phyloP scores from a whole-genome alignment of 2,329 filamentous ascomycete species.

The Falciphora oryzae region DNA sequence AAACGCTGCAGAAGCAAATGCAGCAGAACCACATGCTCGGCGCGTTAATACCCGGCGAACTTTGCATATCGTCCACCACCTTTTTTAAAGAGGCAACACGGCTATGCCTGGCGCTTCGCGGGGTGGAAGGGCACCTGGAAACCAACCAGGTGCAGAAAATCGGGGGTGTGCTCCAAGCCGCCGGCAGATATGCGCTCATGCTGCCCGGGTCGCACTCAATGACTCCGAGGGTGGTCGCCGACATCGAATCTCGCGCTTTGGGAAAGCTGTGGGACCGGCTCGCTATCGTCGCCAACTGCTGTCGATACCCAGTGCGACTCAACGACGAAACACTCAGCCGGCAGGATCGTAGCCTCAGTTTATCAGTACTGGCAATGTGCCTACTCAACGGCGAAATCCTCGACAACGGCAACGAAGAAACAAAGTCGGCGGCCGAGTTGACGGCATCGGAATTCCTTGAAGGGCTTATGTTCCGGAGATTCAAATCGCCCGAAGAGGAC shows the following conservation, averaged over 20 bases:
- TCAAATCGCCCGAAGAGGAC: slow-evolving; percentile 14
- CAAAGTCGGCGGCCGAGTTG: background rate
- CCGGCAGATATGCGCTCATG: slow-evolving; percentile 23
- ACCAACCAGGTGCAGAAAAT: background rate
- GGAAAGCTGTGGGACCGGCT: slow-evolving; percentile 15
- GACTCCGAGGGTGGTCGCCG: slow-evolving; percentile 20
- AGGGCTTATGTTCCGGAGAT: slow-evolving; percentile 17
- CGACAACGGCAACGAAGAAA: slow-evolving; percentile 19
- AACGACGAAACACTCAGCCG: slow-evolving; percentile 16
- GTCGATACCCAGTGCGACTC: slow-evolving; percentile 23
- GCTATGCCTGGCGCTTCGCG: background rate
- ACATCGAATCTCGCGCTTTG: slow-evolving; percentile 19
- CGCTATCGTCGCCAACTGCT: slow-evolving; percentile 24
- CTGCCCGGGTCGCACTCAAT: slow-evolving; percentile 20
- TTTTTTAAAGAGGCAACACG: background rate
- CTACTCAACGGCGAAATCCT: slow-evolving; percentile 28
- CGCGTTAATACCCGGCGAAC: background rate
- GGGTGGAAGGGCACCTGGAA: no score
- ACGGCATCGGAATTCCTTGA: slow-evolving; percentile 14
- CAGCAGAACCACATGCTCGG: background rate
- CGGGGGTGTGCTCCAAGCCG: slow-evolving; percentile 16
- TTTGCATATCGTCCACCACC: background rate
- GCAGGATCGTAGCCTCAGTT: slow-evolving; percentile 17
- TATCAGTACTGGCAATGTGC: slow-evolving; percentile 24
- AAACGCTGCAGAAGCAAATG: background rate